Percentiles rank a stretch among this genome's conserved stretches.
Conservation (phyloP, 441 rosid genomes). For the Erysimum cheiri region DNA sequence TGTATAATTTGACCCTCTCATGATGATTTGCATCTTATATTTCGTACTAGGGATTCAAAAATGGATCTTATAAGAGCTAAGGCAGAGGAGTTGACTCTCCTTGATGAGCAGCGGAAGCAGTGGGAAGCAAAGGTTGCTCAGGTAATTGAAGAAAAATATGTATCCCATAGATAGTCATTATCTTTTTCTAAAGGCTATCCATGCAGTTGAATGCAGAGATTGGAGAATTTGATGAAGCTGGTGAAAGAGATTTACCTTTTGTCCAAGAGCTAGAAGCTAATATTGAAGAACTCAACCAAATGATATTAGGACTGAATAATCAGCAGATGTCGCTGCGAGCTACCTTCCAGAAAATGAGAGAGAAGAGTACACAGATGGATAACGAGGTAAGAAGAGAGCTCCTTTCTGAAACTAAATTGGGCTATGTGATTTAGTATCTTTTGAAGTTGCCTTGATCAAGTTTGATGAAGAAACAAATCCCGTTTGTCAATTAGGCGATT, state of each 20-base stretch:
- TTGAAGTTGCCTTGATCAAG: constrained; percentile 8
- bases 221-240: constrained; percentile 62
- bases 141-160: constrained; percentile 48
- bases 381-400: constrained; percentile 54
- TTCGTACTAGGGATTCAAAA: constrained; percentile 60
- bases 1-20: not conserved
- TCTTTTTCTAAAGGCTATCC: constrained; percentile 25
- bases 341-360: constrained; percentile 62
- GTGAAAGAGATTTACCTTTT: constrained; percentile 70
- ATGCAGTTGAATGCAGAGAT: constrained; percentile 81
- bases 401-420: not conserved
- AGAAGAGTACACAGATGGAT: constrained; percentile 65
- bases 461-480: constrained; percentile 3
- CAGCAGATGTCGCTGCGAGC: constrained; percentile 72
- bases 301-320: constrained; percentile 67
- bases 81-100: constrained; percentile 62
- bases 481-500: not conserved
- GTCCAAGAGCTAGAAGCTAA: constrained; percentile 67
- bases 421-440: constrained; percentile 4
- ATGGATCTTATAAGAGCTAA: constrained; percentile 60
- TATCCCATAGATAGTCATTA: constrained; percentile 1
- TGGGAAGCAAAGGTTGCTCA: constrained; percentile 68
- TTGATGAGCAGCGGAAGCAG: constrained; percentile 70
- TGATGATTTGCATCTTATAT: constrained; percentile 12
- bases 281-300: constrained; percentile 68